These are phyloP conservation scores for Diutina rugosa DNA, from an alignment of 1,139 yeast genomes.

Conservation along the genomic window DNA sequence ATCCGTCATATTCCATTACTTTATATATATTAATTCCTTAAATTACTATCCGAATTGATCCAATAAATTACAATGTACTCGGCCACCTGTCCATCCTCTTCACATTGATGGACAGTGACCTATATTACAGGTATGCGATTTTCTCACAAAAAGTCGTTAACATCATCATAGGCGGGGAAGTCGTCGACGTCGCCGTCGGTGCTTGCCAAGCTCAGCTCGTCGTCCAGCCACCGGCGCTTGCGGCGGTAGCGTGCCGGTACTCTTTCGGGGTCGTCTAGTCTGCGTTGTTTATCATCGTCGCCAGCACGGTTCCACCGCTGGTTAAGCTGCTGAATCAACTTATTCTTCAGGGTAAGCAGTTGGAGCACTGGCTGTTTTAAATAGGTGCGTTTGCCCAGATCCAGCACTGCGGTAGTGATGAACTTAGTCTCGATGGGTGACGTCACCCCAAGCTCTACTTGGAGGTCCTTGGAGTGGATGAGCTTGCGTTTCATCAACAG, in stretches of 20 bases:
- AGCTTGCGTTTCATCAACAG: conserved; percentile 1
- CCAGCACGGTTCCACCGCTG: background rate
- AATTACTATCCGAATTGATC: no score
- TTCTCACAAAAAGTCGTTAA: background rate
- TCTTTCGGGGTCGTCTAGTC: background rate
- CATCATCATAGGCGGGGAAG: background rate
- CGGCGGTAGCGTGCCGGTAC: background rate
- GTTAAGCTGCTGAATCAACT: background rate
- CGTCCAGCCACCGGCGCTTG: conserved; percentile 2
- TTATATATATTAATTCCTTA: no score
- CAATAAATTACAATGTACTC: no score
- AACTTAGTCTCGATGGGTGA: background rate
- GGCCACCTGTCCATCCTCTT: no score
- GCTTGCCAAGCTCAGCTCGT: background rate
- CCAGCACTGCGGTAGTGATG: background rate
- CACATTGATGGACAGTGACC: background rate
- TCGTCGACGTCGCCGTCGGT: background rate
- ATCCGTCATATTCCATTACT: no score
- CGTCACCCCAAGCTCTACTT: background rate
- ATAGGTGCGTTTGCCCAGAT: conserved; percentile 1
- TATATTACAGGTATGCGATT: background rate
- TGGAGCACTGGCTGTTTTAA: background rate
- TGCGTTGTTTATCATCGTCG: background rate
- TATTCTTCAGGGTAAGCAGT: background rate
- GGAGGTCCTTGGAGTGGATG: background rate